Evolutionary conservation across 2,329 filamentous ascomycete genomes (phyloP).

Genomic region (Aspergillus udagawae): DNA sequence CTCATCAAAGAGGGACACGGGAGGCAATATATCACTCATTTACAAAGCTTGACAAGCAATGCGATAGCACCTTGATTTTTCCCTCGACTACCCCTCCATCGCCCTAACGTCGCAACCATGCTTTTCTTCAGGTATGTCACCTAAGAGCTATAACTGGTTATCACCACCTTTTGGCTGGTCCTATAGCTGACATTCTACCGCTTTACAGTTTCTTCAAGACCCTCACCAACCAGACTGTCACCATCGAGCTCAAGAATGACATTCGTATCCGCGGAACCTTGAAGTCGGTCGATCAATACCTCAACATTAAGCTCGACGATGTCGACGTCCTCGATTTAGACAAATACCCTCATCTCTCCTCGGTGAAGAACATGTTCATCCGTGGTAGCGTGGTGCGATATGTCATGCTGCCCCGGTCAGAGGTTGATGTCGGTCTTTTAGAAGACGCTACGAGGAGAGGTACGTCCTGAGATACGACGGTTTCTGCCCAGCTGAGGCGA

Average conservation of each 20-base stretch:
- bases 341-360: slow-evolving; percentile 87
- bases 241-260: slow-evolving; percentile 98
- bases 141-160: neutral
- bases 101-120: slow-evolving; percentile 34
- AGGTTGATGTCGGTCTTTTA: slow-evolving; percentile 79
- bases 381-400: slow-evolving; percentile 89
- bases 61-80: slow-evolving; percentile 6
- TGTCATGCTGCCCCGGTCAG: slow-evolving; percentile 76
- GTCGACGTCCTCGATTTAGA: slow-evolving; percentile 89
- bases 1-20: neutral
- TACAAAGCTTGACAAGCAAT: slow-evolving; percentile 4
- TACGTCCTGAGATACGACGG: slow-evolving; percentile 34
- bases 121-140: slow-evolving; percentile 50
- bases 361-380: slow-evolving; percentile 95
- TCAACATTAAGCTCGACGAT: slow-evolving; percentile 98
- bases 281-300: slow-evolving; percentile 97
- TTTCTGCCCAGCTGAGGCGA: slow-evolving; percentile 1
- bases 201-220: slow-evolving; percentile 88
- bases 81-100: neutral
- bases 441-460: slow-evolving; percentile 90
- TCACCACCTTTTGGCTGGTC: neutral
- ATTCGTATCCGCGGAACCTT: slow-evolving; percentile 93
- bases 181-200: neutral
- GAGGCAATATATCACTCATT: neutral
- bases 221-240: slow-evolving; percentile 94